phyloP scores from a whole-genome alignment of 2,329 filamentous ascomycete species.

The Colletotrichum tamarilloi region DNA sequence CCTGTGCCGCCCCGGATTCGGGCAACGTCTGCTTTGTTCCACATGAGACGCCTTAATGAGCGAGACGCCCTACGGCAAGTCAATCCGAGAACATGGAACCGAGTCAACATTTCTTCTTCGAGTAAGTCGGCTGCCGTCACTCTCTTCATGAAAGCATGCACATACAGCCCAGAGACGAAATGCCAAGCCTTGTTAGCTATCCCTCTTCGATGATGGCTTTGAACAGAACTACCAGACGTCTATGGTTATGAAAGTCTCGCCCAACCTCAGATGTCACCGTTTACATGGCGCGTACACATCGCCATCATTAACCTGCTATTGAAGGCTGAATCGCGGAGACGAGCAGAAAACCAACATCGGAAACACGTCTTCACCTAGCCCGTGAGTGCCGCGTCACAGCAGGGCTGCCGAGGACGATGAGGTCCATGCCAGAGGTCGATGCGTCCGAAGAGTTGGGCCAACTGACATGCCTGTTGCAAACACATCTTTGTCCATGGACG shows the following conservation, averaged over 20 bases:
- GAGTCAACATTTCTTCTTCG: neutral
- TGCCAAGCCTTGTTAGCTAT: neutral
- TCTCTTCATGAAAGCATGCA: neutral
- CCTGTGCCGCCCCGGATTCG: neutral
- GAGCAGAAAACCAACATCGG: slow-evolving; percentile 1
- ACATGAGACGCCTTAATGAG: neutral
- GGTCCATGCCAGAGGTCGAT: neutral
- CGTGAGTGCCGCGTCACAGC: slow-evolving; percentile 22
- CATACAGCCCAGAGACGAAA: neutral
- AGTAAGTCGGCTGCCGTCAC: neutral
- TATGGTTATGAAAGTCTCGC: neutral
- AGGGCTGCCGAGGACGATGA: neutral
- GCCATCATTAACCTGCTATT: neutral
- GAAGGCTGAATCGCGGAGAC: slow-evolving; percentile 10
- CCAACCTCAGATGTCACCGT: neutral
- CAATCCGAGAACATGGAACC: neutral
- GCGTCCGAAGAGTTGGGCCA: neutral
- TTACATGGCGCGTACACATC: neutral
- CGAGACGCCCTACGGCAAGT: neutral
- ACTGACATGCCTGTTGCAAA: neutral
- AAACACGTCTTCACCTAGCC: slow-evolving; percentile 8
- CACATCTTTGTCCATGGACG: neutral
- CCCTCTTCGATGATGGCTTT: neutral
- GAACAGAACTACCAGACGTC: neutral
- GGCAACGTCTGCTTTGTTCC: neutral